Conservation (phyloP, 768 basidiomycete genomes). For the Pulveroboletus sp. region DNA sequence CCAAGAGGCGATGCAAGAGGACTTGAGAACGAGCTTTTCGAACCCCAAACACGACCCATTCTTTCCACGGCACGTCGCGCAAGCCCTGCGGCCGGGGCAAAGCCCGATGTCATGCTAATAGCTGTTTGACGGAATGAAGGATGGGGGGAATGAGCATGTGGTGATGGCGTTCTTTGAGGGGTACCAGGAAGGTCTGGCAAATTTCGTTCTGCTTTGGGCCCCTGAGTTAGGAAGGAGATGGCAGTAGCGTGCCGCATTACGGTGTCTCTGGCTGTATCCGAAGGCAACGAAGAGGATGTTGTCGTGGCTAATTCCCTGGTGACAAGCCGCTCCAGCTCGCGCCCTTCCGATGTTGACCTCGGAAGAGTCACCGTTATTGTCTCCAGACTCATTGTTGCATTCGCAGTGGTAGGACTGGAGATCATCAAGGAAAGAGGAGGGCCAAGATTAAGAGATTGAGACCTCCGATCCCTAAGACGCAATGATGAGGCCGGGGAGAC, state of each 20-base stretch:
- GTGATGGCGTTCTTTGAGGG: slow-evolving; percentile 8
- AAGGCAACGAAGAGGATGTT: slow-evolving; percentile 35
- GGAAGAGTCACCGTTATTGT: slow-evolving; percentile 28
- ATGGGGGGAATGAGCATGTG: slow-evolving; percentile 16
- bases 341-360: slow-evolving; percentile 24
- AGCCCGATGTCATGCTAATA: slow-evolving; percentile 65
- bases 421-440: slow-evolving; percentile 31
- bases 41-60: slow-evolving; percentile 65
- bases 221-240: slow-evolving; percentile 19
- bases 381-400: slow-evolving; percentile 31
- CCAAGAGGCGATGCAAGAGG: slow-evolving; percentile 46
- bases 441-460: slow-evolving; percentile 59
- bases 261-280: slow-evolving; percentile 22
- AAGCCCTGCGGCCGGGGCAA: slow-evolving; percentile 70
- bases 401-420: slow-evolving; percentile 22
- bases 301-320: slow-evolving; percentile 41
- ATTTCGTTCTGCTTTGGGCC: slow-evolving; percentile 26
- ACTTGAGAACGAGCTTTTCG: slow-evolving; percentile 35
- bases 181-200: slow-evolving; percentile 30
- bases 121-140: slow-evolving; percentile 58
- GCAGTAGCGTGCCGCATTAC: slow-evolving; percentile 24
- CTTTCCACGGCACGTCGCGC: slow-evolving; percentile 78
- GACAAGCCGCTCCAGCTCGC: slow-evolving; percentile 42
- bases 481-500: slow-evolving; percentile 44
- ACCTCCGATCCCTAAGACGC: slow-evolving; percentile 54